Evolutionary conservation across 1,139 yeast genomes (phyloP), one percentile per base, ranked within the genome.

Genomic region (Schwanniomyces etchellsii): DNA sequence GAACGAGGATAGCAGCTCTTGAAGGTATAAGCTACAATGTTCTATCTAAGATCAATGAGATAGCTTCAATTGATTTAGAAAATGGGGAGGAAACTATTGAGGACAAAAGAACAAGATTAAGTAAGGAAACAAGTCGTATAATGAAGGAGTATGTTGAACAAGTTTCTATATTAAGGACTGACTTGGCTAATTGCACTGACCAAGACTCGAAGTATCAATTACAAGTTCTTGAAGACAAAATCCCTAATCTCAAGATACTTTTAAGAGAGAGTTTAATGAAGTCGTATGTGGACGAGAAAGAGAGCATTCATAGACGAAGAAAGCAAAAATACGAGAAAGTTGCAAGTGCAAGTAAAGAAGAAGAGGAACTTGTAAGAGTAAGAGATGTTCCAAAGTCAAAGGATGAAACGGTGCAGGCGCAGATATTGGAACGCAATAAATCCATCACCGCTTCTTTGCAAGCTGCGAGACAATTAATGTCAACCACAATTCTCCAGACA

Each of bases 401-500:
- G 21, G 31, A 42, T 3, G 46, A 50, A 24, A 39, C 49, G 7
- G 38, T 52, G 5, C 55, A 55, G 21, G 55, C 56, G 20, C 67
- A 66, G 37, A 57, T 73, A 7, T 52, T 71, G 25, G 48, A 57
- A 14, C 71, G 70, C 29, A 71, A 75, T 31, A 73, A 73, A 37
- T 68, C 70, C 35, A 73, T 78, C 34, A 74, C 83, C 0, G 47
- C 65, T 6, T 57, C 77, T 2, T 58, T 77, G 30, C 70, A 70
- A 38, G 57, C 74, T 3, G 72, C 81, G 7, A 70, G 74, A 37
- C 74, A 69, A 34, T 50, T 77, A 47, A 71, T 79, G 50, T 45
- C 74, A 26, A 60, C 77, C 9, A 62, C 80, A 3, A 64, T 77
- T 6, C 46, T 77, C 35, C 81, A 80, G 38, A 73, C 82, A 5